phyloP scores from a whole-genome alignment of 1,139 yeast species.

The Geotrichum australiense region DNA sequence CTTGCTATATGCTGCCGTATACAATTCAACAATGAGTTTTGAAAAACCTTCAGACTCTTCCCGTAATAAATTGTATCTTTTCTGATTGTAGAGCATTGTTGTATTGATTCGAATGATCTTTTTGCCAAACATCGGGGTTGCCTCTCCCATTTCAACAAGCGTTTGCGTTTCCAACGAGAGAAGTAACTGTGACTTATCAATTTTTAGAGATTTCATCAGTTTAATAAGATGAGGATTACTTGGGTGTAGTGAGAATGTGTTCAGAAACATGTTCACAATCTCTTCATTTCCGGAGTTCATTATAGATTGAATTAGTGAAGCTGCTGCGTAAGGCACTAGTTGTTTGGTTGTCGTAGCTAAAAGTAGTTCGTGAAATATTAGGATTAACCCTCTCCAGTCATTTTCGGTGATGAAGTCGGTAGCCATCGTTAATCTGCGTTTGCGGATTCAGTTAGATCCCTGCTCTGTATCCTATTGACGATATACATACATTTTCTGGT shows the following conservation, averaged over 20 bases:
- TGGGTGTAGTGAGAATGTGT: slow-evolving; percentile 22
- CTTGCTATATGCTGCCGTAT: slow-evolving; percentile 38
- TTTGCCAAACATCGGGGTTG: slow-evolving; percentile 34
- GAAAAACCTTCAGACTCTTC: slow-evolving; percentile 83
- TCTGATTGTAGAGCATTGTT: slow-evolving; percentile 51
- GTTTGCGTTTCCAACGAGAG: slow-evolving; percentile 26
- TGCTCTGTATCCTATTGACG: slow-evolving; percentile 1
- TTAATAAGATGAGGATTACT: slow-evolving; percentile 19
- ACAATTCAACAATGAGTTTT: slow-evolving; percentile 50
- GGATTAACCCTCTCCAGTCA: slow-evolving; percentile 15
- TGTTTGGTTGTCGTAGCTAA: slow-evolving; percentile 17
- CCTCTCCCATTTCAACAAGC: slow-evolving; percentile 23
- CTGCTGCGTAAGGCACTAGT: slow-evolving; percentile 17
- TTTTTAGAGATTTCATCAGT: slow-evolving; percentile 20
- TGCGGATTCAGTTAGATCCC: too few species aligned
- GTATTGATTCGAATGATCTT: slow-evolving; percentile 43
- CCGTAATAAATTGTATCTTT: slow-evolving; percentile 63
- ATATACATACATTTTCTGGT: slow-evolving; percentile 20
- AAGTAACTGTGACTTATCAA: slow-evolving; percentile 23
- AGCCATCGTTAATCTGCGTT: slow-evolving; percentile 15
- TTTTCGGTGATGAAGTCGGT: slow-evolving; percentile 13
- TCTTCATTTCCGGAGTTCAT: slow-evolving; percentile 6
- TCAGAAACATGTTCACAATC: slow-evolving; percentile 21
- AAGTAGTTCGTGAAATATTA: slow-evolving; percentile 24
- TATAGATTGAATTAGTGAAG: slow-evolving; percentile 10